Conservation (phyloP, 2,329 filamentous ascomycete species). For the Drechslerella stenobrocha region DNA sequence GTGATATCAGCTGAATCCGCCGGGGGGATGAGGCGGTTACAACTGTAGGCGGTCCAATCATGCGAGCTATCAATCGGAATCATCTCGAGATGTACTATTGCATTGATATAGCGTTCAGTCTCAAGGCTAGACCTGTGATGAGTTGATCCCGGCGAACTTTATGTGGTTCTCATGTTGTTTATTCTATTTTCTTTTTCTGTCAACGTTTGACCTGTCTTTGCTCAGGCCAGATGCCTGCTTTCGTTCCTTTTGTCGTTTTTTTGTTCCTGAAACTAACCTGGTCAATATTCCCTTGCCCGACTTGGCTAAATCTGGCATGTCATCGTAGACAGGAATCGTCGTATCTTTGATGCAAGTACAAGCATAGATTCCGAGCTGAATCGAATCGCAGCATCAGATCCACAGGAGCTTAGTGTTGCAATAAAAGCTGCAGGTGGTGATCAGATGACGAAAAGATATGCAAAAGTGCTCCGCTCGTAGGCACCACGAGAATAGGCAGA, state of each 20-base stretch:
- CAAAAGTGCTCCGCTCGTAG: too few species aligned
- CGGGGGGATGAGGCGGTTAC: background rate
- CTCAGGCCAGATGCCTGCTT: background rate
- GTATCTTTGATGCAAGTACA: constrained; percentile 22
- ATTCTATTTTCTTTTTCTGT: background rate
- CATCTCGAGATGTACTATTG: too few species aligned
- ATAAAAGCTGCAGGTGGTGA: background rate
- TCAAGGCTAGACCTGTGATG: too few species aligned
- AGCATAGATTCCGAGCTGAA: background rate
- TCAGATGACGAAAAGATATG: background rate
- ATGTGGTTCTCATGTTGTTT: background rate
- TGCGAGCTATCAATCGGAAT: too few species aligned
- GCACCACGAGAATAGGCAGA: too few species aligned
- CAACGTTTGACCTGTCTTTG: background rate
- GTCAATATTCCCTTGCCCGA: constrained; percentile 7
- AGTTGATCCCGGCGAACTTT: too few species aligned
- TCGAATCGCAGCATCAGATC: constrained; percentile 9
- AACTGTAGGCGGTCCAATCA: too few species aligned
- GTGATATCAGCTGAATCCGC: background rate
- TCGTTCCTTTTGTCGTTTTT: background rate
- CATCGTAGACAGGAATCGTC: constrained; percentile 22
- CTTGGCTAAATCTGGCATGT: constrained; percentile 14
- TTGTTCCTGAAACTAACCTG: constrained; percentile 23
- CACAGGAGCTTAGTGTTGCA: constrained; percentile 16
- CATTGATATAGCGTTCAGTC: too few species aligned